Percentiles rank a stretch among this genome's conserved stretches.
Evolutionary conservation across 345 rosid genomes (phyloP).

Genomic region (Corchorus olitorius): DNA sequence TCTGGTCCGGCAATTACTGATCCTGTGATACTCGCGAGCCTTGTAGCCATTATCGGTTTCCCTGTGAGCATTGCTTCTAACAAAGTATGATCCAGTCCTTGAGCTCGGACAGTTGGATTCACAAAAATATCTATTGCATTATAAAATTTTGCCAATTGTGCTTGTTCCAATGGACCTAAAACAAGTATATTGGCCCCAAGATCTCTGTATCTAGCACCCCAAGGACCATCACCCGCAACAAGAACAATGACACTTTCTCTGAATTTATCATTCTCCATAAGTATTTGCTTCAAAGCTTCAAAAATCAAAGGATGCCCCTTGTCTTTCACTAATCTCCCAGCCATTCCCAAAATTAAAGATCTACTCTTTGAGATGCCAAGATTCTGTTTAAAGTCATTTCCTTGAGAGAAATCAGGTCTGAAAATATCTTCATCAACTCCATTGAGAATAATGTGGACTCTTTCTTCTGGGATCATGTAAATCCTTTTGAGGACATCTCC

Average conservation of each 20-base stretch:
- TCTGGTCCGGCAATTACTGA: constrained; percentile 61
- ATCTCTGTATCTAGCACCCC: constrained; percentile 80
- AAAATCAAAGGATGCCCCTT: constrained; percentile 84
- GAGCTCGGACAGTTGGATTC: constrained; percentile 90
- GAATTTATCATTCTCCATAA: constrained; percentile 51
- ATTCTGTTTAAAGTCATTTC: constrained; percentile 49
- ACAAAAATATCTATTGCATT: constrained; percentile 80
- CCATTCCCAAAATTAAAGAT: constrained; percentile 69
- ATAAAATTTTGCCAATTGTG: constrained; percentile 73
- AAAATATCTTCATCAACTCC: constrained; percentile 79
- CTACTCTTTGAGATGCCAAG: constrained; percentile 48
- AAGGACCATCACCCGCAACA: constrained; percentile 94
- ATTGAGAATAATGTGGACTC: constrained; percentile 84
- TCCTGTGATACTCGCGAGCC: constrained; percentile 84
- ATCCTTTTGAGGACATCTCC: constrained; percentile 86
- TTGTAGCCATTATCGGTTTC: constrained; percentile 79
- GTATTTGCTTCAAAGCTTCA: constrained; percentile 69
- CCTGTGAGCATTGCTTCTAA: constrained; percentile 89
- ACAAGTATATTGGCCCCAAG: constrained; percentile 64
- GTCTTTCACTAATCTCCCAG: constrained; percentile 90
- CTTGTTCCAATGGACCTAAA: constrained; percentile 82
- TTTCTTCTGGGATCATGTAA: constrained; percentile 92
- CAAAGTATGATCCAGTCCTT: constrained; percentile 86
- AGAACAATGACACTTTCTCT: constrained; percentile 51
- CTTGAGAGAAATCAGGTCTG: constrained; percentile 54